Conservation (phyloP, 768 basidiomycete species). For the Omphalotus guepiniiformis region DNA sequence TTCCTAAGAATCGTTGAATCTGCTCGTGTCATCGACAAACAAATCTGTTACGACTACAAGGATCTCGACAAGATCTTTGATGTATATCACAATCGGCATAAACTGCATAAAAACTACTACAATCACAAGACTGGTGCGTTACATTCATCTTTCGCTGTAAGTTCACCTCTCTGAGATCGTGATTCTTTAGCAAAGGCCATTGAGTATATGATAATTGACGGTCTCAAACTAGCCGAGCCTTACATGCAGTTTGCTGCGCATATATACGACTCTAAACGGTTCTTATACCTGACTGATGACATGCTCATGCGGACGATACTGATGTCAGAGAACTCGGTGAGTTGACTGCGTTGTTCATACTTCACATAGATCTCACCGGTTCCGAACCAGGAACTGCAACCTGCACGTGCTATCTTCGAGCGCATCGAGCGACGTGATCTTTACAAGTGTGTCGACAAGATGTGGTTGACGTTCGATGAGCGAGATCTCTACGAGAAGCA, state of each 20-base stretch:
- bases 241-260: constrained; percentile 53
- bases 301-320: constrained; percentile 57
- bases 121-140: constrained; percentile 69
- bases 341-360: constrained; percentile 14
- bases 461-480: constrained; percentile 39
- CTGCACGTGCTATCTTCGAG: constrained; percentile 55
- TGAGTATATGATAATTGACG: constrained; percentile 84
- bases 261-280: constrained; percentile 55
- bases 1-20: constrained; percentile 60
- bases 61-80: constrained; percentile 74
- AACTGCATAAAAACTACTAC: constrained; percentile 80
- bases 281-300: constrained; percentile 63
- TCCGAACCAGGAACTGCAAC: constrained; percentile 47
- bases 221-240: constrained; percentile 62
- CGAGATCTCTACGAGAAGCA: constrained; percentile 29
- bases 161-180: background rate
- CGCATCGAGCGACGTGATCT: constrained; percentile 62
- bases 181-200: constrained; percentile 59
- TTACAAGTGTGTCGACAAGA: constrained; percentile 68
- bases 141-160: background rate
- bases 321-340: constrained; percentile 43
- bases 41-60: constrained; percentile 82
- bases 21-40: constrained; percentile 66
- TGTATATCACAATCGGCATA: constrained; percentile 70
- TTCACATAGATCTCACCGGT: constrained; percentile 1